These are phyloP conservation scores for Hevea brasiliensis DNA, from an alignment of 345 rosid genomes.

Conservation along the genomic window DNA sequence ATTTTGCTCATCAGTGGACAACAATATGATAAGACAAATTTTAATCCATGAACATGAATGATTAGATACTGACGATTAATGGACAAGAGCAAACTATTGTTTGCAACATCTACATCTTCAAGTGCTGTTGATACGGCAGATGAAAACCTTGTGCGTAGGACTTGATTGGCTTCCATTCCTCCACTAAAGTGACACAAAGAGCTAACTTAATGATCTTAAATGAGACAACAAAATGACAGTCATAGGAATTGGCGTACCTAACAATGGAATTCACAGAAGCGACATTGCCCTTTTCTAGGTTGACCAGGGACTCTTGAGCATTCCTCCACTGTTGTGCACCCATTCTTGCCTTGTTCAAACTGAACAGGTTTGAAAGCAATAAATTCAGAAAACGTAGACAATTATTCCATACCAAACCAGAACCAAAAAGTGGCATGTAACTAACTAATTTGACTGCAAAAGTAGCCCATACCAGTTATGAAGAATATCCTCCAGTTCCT, in stretches of 20 bases:
- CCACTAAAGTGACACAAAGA: slow-evolving; percentile 39
- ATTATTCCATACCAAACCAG: neutral
- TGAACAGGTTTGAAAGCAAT: slow-evolving; percentile 32
- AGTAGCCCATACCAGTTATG: slow-evolving; percentile 61
- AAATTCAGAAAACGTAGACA: slow-evolving; percentile 21
- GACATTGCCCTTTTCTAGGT: slow-evolving; percentile 73
- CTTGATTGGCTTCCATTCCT: slow-evolving; percentile 77
- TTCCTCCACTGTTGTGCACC: slow-evolving; percentile 83
- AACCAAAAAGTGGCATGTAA: slow-evolving; percentile 3
- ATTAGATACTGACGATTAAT: slow-evolving; percentile 64
- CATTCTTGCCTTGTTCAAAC: slow-evolving; percentile 71
- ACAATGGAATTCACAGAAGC: slow-evolving; percentile 84
- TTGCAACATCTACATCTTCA: slow-evolving; percentile 61
- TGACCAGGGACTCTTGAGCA: slow-evolving; percentile 82
- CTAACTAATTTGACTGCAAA: neutral
- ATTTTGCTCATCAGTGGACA: slow-evolving; percentile 15
- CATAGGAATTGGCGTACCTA: slow-evolving; percentile 48
- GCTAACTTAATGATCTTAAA: neutral
- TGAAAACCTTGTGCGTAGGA: slow-evolving; percentile 57
- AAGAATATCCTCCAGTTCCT: slow-evolving; percentile 70
- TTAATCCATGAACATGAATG: neutral
- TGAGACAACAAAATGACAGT: neutral
- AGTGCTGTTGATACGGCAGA: slow-evolving; percentile 74
- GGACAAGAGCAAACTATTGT: slow-evolving; percentile 63
- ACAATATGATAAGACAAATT: neutral